Evolutionary conservation across 331 rosid genomes (phyloP).

Genomic region (Saraca asoca): DNA sequence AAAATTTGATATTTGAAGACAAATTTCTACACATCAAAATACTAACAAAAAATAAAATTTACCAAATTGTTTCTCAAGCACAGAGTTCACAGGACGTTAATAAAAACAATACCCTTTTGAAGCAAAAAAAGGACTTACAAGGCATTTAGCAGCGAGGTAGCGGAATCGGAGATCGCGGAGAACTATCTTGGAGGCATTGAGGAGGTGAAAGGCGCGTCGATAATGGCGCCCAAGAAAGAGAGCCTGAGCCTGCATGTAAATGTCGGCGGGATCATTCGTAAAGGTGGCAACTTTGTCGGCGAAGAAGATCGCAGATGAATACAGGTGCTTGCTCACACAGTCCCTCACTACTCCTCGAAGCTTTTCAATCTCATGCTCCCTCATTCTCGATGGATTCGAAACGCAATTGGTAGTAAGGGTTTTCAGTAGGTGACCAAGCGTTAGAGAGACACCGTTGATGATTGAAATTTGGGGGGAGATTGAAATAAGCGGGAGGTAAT

Average conservation of each 20-base stretch:
- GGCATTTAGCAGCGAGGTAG: constrained; percentile 97
- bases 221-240: constrained; percentile 94
- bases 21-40: too few species aligned
- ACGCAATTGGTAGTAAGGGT: too few species aligned
- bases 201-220: constrained; percentile 94
- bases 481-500: too few species aligned
- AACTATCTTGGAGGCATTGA: constrained; percentile 88
- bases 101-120: too few species aligned
- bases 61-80: too few species aligned
- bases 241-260: constrained; percentile 97
- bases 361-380: constrained; percentile 87
- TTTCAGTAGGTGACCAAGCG: too few species aligned
- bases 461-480: too few species aligned
- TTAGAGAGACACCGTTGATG: too few species aligned
- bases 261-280: constrained; percentile 86
- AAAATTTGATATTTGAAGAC: too few species aligned
- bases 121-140: too few species aligned
- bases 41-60: too few species aligned
- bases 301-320: constrained; percentile 95
- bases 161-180: constrained; percentile 89
- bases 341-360: constrained; percentile 91
- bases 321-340: constrained; percentile 90
- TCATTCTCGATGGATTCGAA: constrained; percentile 57
- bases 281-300: constrained; percentile 90
- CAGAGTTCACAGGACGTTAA: too few species aligned